phyloP scores from a whole-genome alignment of 495 filamentous ascomycete species.

The Tuber aestivum region DNA sequence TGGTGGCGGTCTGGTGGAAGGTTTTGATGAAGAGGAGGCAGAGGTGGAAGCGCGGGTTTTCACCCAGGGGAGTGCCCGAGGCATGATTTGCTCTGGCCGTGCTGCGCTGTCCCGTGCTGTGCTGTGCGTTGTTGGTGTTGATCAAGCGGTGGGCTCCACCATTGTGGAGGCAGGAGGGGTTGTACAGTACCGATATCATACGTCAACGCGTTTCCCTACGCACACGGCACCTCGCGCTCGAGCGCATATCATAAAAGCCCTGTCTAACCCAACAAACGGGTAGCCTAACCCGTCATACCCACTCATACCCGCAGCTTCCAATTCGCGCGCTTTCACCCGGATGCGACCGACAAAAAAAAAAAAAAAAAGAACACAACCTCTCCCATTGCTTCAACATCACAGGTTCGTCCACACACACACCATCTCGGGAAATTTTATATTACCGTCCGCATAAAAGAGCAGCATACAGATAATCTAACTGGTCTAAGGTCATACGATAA shows the following conservation, averaged over 20 bases:
- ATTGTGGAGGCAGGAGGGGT: too few relatives aligned
- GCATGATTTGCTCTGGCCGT: slow-evolving; percentile 10
- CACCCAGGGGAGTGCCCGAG: slow-evolving; percentile 24
- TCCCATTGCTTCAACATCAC: background rate
- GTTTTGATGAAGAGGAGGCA: slow-evolving; percentile 4
- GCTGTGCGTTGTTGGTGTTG: background rate
- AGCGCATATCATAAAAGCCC: background rate
- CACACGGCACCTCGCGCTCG: background rate
- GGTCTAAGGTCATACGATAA: background rate
- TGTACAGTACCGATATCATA: background rate
- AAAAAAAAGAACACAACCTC: background rate
- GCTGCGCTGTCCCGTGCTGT: slow-evolving; percentile 11
- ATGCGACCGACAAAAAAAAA: background rate
- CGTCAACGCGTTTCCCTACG: background rate
- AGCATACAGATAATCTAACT: background rate
- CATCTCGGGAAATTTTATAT: slow-evolving; percentile 1
- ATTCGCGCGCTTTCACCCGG: background rate
- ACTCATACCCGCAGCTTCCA: background rate
- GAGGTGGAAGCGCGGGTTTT: background rate
- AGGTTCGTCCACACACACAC: background rate
- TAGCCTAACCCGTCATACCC: background rate
- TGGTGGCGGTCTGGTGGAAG: background rate
- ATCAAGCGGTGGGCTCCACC: background rate
- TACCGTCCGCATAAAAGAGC: background rate
- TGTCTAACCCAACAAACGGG: background rate